Evolutionary conservation across 345 rosid species (phyloP), one percentile per base, ranked within the genome.

Genomic region (Salix caprea): DNA sequence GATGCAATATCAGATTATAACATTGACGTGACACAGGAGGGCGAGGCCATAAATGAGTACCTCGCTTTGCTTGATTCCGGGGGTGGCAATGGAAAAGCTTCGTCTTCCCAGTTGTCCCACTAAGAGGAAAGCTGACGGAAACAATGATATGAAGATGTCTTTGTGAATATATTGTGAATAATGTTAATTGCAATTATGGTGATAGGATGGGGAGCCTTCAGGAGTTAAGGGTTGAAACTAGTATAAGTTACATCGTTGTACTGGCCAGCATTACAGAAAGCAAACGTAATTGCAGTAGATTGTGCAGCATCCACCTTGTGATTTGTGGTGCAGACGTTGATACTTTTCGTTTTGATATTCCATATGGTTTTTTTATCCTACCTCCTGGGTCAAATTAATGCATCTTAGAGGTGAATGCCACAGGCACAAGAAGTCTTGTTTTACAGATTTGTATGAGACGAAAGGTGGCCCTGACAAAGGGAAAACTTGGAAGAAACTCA

Each of bases 1-100:
- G 94, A 91, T 77, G 90, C 85, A 5, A 81, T 90, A 40, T 85
- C 98, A 0, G 97, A 91, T 83, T 96, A 91, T 54, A 97, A 93
- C 76, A 89, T 89, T 68, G 93, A 91, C 72, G 87, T 93, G 64
- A 79, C 86, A 1, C 82, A 46, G 82, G 98, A 91, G 85, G 94
- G 97, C 2, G 97, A 87, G 75, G 91, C 94, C 69, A 87, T 90
- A 74, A 82, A 78, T 12, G 90, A 93, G 82, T 93, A 91, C 82
- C 72, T 91, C 65, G 82, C 85, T 62, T 69, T 91, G 87, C 69
- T 93, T 40, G 88, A 84, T 75, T 85, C 92, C 30, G 80, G 85
- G 16, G 85, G 76, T 13, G 24, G 71, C 77, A 80, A 71, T 37
- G 74, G 68, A 74, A 75, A 21, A 13, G 81, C 76, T 39, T 82